Conservation (phyloP, 805 yeast genomes). For the Cyberlindnera bimundalis region DNA sequence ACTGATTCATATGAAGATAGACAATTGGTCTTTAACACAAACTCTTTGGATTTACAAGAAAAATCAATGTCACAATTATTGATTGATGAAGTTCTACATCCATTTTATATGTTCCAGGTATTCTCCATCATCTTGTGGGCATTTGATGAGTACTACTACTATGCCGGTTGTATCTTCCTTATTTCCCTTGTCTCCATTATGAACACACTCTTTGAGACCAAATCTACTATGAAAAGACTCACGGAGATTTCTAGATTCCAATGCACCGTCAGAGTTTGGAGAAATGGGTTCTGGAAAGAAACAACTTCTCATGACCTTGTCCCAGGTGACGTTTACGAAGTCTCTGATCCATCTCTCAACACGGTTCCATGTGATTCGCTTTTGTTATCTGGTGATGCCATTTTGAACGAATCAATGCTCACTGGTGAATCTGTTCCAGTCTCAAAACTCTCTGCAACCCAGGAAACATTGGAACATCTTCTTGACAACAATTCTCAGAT, state of each 20-base stretch:
- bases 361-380: constrained; percentile 87
- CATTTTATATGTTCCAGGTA: constrained; percentile 92
- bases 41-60: constrained; percentile 71
- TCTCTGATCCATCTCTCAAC: constrained; percentile 76
- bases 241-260: constrained; percentile 67
- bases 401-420: constrained; percentile 95
- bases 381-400: constrained; percentile 86
- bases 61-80: constrained; percentile 64
- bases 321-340: constrained; percentile 94
- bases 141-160: constrained; percentile 87
- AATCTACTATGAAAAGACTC: constrained; percentile 64
- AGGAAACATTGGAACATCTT: constrained; percentile 55
- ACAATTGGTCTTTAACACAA: constrained; percentile 68
- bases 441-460: constrained; percentile 65
- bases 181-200: constrained; percentile 79
- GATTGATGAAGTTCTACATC: constrained; percentile 87
- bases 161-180: constrained; percentile 86
- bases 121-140: constrained; percentile 91
- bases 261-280: constrained; percentile 84
- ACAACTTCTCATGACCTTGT: constrained; percentile 74
- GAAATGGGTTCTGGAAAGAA: constrained; percentile 92
- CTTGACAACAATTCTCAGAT: constrained; percentile 51
- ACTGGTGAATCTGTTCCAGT: constrained; percentile 99
- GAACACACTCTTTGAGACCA: constrained; percentile 85
- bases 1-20: constrained; percentile 69